Evolutionary conservation across 2,329 filamentous ascomycete species (phyloP), one percentile per base, ranked within the genome.

Genomic region (Phialophora expanda): DNA sequence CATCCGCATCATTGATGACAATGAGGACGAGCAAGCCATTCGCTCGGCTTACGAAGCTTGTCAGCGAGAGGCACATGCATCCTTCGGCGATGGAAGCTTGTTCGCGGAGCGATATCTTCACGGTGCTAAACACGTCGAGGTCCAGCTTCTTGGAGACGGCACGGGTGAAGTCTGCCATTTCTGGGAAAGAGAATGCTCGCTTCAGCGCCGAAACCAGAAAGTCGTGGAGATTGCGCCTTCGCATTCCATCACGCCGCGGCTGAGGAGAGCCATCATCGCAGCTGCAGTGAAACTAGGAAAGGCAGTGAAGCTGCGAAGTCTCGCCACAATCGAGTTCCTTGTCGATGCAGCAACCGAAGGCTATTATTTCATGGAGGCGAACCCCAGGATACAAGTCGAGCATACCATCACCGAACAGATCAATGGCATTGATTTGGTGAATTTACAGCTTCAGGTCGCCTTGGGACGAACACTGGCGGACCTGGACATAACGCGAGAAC

Each of bases 171-270:
- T 99, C 74, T 94, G 98, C 66, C 95, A 98, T 81, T 82, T 99
- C 77, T 98, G 95, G 84, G 95, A 99, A 89, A 93, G 95, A 86
- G 95, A 99, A 84, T 99, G 95, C 86, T 96, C 92, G 74, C 95
- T 99, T 61, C 95, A 99, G 85, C 90, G 95, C 78, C 90, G 95
- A 81, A 95, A 99, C 83, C 95, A 99, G 78, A 99, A 99, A 85
- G 95, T 99, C 74, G 94, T 99, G 67, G 95, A 99, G 82, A 90
- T 98, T 76, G 95, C 94, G 34, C 95, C 95, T 4, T 95, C 95
- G 74, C 97, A 97, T 84, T 93, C 97, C 77, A 87, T 98, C 54
- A 94, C 95, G 4, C 78, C 84, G 51, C 89, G 93, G 58, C 90
- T 91, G 61, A 89, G 95, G 73, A 92, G 97, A 77, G 87, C 86